Evolutionary conservation across 129 eudicot species (phyloP), one percentile per base, ranked within the genome.

Genomic region (Chrysanthemum makinoi): DNA sequence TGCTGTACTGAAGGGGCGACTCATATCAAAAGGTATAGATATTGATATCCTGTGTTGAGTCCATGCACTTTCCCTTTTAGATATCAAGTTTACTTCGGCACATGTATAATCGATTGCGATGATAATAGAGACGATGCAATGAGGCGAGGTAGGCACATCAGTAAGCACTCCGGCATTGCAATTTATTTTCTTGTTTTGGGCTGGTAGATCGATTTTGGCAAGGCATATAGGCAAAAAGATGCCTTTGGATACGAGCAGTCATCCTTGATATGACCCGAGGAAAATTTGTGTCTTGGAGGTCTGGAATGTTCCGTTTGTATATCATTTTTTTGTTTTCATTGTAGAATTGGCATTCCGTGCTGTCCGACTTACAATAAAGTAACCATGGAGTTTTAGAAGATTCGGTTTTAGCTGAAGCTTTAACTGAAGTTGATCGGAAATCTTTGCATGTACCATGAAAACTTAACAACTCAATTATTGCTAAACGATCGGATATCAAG

Each of bases 221-320:
- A 62, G 18, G 0, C 84, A 73, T 28, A 80, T 62, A 0, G 81
- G 84, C 69, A 66, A 76, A 20, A 83, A 83, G 77, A 80, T 47
- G 6, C 73, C 13, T 47, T 49, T 57, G 43, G 3, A 56, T 14
- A 79, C 18, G 17, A 83, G 84, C 2, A 83, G 68, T 84, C 87
- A 83, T 11, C 87, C 84, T 68, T 72, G 60, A 13, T 56, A 30
- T 5, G 87, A 83, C 16, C 84, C 82, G 0, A 73, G 80, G 18
- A 78, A 15, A n/a, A n/a, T n/a, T n/a, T n/a, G n/a, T n/a, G n/a
- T n/a, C n/a, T n/a, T n/a, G n/a, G n/a, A n/a, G n/a, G n/a, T n/a
- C n/a, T 0, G 83, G 83, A 18, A 82, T 30, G n/a, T n/a, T n/a
- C n/a, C n/a, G n/a, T n/a, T n/a, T n/a, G n/a, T n/a, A n/a, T n/a